Evolutionary conservation across 2,329 filamentous ascomycete species (phyloP).

Genomic region (Ceratocystis lukuohia): DNA sequence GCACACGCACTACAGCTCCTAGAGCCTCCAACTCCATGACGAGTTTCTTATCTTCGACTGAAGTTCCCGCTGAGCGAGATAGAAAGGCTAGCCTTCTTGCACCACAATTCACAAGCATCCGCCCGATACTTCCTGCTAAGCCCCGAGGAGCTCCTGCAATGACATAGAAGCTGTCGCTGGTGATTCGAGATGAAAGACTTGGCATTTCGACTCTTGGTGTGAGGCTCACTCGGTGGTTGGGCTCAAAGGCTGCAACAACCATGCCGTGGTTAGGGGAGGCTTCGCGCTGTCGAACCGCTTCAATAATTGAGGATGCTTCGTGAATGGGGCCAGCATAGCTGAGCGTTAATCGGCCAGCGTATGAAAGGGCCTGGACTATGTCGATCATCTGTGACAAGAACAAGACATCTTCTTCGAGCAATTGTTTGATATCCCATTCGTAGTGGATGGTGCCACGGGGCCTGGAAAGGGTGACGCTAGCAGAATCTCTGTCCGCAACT

Average conservation of each 20-base stretch:
- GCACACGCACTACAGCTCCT: conserved; percentile 27
- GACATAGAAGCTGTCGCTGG: conserved; percentile 35
- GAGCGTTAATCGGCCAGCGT: not conserved
- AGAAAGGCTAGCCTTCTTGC: conserved; percentile 40
- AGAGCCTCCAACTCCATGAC: conserved; percentile 25
- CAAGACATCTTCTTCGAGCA: conserved; percentile 9
- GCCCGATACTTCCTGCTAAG: conserved; percentile 40
- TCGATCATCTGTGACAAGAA: conserved; percentile 9
- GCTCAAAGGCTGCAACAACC: conserved; percentile 9
- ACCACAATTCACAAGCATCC: conserved; percentile 37
- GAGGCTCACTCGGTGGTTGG: conserved; percentile 23
- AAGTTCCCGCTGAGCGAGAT: conserved; percentile 34
- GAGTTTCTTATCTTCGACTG: conserved; percentile 24
- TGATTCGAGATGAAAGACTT: conserved; percentile 24
- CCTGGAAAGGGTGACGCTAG: not conserved
- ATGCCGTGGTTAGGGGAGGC: conserved; percentile 13
- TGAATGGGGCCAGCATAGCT: not conserved
- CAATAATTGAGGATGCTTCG: not conserved
- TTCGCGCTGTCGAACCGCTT: conserved; percentile 2
- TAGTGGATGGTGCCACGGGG: not conserved
- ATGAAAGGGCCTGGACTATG: conserved; percentile 9
- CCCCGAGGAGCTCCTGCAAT: conserved; percentile 45
- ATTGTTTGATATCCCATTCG: conserved; percentile 12
- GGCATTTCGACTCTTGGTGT: conserved; percentile 21
- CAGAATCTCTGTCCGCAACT: not conserved